phyloP scores from a whole-genome alignment of 2,329 filamentous ascomycete species.

The Pseudogymnoascus sp. region DNA sequence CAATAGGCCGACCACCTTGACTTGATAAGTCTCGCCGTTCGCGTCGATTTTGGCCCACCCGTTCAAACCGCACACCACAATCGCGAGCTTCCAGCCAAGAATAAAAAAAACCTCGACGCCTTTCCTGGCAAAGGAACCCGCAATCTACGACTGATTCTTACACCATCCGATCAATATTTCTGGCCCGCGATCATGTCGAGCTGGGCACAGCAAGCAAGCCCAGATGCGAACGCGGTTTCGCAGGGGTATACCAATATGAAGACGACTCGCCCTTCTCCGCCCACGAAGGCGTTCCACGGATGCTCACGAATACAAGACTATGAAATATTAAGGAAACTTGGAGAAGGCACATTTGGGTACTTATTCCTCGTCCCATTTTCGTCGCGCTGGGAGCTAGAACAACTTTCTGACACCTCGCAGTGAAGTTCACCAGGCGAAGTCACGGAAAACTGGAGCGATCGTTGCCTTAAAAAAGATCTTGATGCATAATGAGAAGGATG shows the following conservation, averaged over 20 bases:
- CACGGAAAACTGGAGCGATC: conserved; percentile 62
- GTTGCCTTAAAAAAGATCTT: conserved; percentile 97
- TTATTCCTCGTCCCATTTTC: conserved; percentile 21
- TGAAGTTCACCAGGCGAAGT: conserved; percentile 85
- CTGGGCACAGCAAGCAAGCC: conserved; percentile 14
- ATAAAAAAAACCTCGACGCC: background rate
- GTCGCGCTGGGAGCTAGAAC: background rate
- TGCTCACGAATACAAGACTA: conserved; percentile 79
- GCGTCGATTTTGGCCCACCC: conserved; percentile 4
- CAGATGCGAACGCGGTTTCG: conserved; percentile 31
- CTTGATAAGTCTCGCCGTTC: conserved; percentile 7
- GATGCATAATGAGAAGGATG: conserved; percentile 99
- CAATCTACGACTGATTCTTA: background rate
- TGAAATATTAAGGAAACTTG: conserved; percentile 72
- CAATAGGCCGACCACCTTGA: conserved; percentile 5
- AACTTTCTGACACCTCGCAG: conserved; percentile 31
- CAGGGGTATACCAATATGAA: conserved; percentile 48
- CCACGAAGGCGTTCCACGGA: conserved; percentile 60
- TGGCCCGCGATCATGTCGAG: conserved; percentile 6
- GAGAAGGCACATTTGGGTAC: conserved; percentile 90
- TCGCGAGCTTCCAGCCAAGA: conserved; percentile 3
- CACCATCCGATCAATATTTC: background rate
- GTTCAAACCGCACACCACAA: conserved; percentile 1
- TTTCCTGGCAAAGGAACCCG: background rate
- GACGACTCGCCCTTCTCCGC: conserved; percentile 38